phyloP scores from a whole-genome alignment of 352 stramenopile genomes.

The Pythium sp. region DNA sequence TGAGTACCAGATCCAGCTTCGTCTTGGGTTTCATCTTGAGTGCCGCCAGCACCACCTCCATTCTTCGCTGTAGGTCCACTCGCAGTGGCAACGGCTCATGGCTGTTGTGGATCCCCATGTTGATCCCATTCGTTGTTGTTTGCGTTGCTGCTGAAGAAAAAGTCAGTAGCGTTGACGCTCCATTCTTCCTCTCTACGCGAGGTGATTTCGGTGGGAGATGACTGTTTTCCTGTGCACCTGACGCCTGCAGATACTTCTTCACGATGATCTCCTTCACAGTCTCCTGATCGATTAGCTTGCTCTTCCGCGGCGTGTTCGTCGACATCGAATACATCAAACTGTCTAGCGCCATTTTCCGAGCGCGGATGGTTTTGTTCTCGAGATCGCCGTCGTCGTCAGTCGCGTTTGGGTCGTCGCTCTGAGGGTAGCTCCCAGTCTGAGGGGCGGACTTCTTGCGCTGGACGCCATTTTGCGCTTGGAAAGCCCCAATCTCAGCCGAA shows the following conservation, averaged over 20 bases:
- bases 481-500: neutral
- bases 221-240: neutral
- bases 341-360: conserved; percentile 47
- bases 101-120: conserved; percentile 16
- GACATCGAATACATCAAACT: conserved; percentile 32
- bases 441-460: neutral
- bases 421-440: neutral
- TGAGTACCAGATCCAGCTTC: conserved; percentile 72
- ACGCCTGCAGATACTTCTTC: conserved; percentile 42
- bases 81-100: conserved; percentile 48
- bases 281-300: conserved; percentile 34
- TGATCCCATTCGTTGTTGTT: neutral
- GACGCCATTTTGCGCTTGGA: neutral
- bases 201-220: neutral
- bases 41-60: conserved; percentile 48
- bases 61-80: conserved; percentile 54
- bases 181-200: neutral
- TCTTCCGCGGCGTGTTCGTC: conserved; percentile 24
- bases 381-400: neutral
- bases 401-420: conserved; percentile 3
- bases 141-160: neutral
- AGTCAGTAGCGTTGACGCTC: neutral
- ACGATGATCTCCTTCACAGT: conserved; percentile 41
- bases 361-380: conserved; percentile 16
- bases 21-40: conserved; percentile 47